Evolutionary conservation across 2,329 filamentous ascomycete genomes (phyloP), one percentile per base, ranked within the genome.

Genomic region (Aspergillus terreus): DNA sequence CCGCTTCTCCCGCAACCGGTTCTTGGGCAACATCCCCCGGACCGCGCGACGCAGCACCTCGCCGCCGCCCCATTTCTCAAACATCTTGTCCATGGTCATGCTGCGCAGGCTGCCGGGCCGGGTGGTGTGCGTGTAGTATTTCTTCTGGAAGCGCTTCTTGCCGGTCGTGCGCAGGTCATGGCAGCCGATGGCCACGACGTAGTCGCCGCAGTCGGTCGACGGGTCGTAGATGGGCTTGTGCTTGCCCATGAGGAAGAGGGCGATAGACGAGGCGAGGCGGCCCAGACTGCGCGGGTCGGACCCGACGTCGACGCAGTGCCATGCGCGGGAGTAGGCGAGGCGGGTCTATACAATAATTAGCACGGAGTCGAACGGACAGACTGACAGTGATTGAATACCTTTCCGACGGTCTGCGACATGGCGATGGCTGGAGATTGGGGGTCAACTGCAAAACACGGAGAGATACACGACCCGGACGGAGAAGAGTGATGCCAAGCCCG

Each of bases 161-260:
- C 94, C 94, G 6, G 94, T 97, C 1, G 85, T 87, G 76, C 92
- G 85, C 46, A 99, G 79, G 44, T 92, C 85, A 38, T 87, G 82
- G 78, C 94, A 97, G 71, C 91, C 86, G 35, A 90, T 90, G 47
- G 94, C 92, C 1, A 99, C 92, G 11, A 99, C 92, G 73, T 99
- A 99, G 83, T 99, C 94, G 63, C 94, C 94, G 80, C 94, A 97
- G 80, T 99, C 94, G 55, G 92, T 96, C 19, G 91, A 96, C 1
- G 94, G 94, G 75, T 97, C 90, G 77, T 85, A 99, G 72, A 94
- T 96, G 19, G 94, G 94, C 77, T 99, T 99, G 82, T 99, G 88
- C 80, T 99, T 99, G 76, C 94, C 94, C 92, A 97, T 96, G 47
- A 96, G 84, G 54, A 90, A 80, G 49, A 86, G 79, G 56, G 92